phyloP scores from a whole-genome alignment of 2,329 filamentous ascomycete species.

The Curvularia spicifera region DNA sequence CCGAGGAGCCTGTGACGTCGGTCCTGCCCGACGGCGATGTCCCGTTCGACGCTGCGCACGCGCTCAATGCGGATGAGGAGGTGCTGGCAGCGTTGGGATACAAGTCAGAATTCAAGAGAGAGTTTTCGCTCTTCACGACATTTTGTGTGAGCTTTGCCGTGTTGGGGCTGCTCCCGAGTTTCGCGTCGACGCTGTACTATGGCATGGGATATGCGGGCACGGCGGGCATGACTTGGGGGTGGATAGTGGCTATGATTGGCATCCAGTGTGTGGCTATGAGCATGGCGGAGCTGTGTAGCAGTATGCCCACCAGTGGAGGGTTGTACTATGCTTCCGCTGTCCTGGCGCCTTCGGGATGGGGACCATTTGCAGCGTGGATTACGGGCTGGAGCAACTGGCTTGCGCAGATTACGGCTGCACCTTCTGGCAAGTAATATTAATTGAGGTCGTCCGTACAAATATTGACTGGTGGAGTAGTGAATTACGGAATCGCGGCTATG shows the following conservation, averaged over 20 bases:
- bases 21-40: constrained; percentile 58
- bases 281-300: constrained; percentile 72
- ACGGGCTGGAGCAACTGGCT: constrained; percentile 76
- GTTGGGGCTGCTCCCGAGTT: constrained; percentile 72
- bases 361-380: constrained; percentile 70
- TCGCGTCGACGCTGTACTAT: constrained; percentile 74
- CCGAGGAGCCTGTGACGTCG: constrained; percentile 61
- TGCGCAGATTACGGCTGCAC: constrained; percentile 69
- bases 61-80: constrained; percentile 64
- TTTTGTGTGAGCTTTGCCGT: constrained; percentile 79
- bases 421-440: constrained; percentile 53
- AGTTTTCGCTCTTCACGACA: constrained; percentile 75
- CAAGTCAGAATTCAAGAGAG: constrained; percentile 70
- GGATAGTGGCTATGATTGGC: constrained; percentile 74
- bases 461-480: constrained; percentile 51
- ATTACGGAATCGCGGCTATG: constrained; percentile 73
- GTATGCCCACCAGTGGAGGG: constrained; percentile 74
- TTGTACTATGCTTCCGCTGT: constrained; percentile 78
- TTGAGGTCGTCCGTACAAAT: neutral
- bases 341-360: constrained; percentile 69
- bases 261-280: constrained; percentile 72
- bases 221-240: constrained; percentile 71
- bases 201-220: constrained; percentile 63
- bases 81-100: constrained; percentile 67
- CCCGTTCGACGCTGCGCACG: constrained; percentile 54